Evolutionary conservation across 495 filamentous ascomycete genomes (phyloP).

Genomic region (Hypoxylon lienhwacheense): DNA sequence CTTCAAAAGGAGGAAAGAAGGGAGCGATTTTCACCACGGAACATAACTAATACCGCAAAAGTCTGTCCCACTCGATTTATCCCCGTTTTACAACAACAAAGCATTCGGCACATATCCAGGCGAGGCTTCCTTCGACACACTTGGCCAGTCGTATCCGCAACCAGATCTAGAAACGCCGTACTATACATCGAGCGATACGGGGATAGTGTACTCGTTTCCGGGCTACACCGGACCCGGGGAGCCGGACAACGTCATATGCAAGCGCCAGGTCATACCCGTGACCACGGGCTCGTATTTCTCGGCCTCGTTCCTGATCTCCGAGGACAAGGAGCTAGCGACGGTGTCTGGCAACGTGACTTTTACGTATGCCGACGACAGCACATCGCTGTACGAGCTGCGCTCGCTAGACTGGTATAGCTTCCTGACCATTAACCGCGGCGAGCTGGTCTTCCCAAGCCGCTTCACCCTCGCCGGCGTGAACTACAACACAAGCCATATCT

Average conservation of each 20-base stretch:
- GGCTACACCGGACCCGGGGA: conserved; percentile 46
- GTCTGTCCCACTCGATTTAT: conserved; percentile 41
- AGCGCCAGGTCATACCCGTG: conserved; percentile 47
- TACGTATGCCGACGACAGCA: conserved; percentile 50
- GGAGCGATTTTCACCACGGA: too few species aligned
- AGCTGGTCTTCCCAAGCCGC: conserved; percentile 53
- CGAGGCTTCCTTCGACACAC: conserved; percentile 47
- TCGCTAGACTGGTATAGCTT: conserved; percentile 53
- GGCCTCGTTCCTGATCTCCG: conserved; percentile 51
- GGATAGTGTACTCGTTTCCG: conserved; percentile 51
- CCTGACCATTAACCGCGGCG: conserved; percentile 53
- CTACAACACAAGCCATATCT: conserved; percentile 57
- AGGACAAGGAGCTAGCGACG: conserved; percentile 46
- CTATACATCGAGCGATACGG: conserved; percentile 46
- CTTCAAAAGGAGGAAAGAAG: too few species aligned
- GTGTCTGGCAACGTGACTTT: conserved; percentile 51
- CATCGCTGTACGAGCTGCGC: conserved; percentile 45
- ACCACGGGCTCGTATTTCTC: conserved; percentile 46
- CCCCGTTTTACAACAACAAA: conserved; percentile 47
- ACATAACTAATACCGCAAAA: conserved; percentile 16
- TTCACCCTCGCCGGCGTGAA: conserved; percentile 49
- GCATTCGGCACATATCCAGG: conserved; percentile 48
- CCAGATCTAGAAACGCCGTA: conserved; percentile 41
- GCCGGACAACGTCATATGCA: conserved; percentile 49
- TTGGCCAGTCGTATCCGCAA: conserved; percentile 50